These are phyloP conservation scores for Heterobasidion parviporum DNA, from an alignment of 1,284 basidiomycete genomes.

Conservation along the genomic window DNA sequence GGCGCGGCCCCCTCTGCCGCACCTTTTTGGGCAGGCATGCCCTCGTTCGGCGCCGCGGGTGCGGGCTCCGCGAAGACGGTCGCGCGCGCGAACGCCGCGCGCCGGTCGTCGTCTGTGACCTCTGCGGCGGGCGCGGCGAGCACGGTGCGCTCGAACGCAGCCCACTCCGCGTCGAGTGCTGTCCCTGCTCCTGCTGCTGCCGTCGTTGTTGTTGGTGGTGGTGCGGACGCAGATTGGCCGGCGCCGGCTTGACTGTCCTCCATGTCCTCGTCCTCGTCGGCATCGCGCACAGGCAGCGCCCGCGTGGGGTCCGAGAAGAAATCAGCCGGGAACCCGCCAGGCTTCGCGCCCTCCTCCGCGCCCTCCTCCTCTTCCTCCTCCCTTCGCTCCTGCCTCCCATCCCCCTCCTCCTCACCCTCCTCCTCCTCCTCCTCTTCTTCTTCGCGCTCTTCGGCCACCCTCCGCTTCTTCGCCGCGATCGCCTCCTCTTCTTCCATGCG, in stretches of 20 bases:
- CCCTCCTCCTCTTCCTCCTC: background rate
- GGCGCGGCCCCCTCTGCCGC: constrained; percentile 15
- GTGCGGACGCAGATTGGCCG: background rate
- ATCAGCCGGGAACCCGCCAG: constrained; percentile 45
- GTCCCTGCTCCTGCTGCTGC: constrained; percentile 11
- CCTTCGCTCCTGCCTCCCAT: constrained; percentile 9
- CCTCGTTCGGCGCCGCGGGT: constrained; percentile 39
- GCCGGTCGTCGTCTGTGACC: constrained; percentile 16
- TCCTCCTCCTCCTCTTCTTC: constrained; percentile 25
- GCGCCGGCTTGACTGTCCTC: constrained; percentile 32
- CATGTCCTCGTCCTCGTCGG: constrained; percentile 31
- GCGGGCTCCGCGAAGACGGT: constrained; percentile 66
- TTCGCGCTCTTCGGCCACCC: constrained; percentile 35
- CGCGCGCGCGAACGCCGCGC: constrained; percentile 54
- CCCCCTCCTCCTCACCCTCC: constrained; percentile 8
- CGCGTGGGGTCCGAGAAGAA: constrained; percentile 75
- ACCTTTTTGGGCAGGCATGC: constrained; percentile 36
- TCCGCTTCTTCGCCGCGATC: constrained; percentile 21
- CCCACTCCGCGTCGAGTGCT: constrained; percentile 58
- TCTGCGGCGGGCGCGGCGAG: constrained; percentile 26
- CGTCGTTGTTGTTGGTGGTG: constrained; percentile 8
- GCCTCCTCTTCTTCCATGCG: constrained; percentile 20
- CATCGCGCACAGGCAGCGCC: constrained; percentile 28
- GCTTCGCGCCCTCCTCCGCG: constrained; percentile 2
- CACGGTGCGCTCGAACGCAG: constrained; percentile 58